These are phyloP conservation scores for Penicillium sp. DNA, from an alignment of 2,329 filamentous ascomycete species.

Conservation along the genomic window DNA sequence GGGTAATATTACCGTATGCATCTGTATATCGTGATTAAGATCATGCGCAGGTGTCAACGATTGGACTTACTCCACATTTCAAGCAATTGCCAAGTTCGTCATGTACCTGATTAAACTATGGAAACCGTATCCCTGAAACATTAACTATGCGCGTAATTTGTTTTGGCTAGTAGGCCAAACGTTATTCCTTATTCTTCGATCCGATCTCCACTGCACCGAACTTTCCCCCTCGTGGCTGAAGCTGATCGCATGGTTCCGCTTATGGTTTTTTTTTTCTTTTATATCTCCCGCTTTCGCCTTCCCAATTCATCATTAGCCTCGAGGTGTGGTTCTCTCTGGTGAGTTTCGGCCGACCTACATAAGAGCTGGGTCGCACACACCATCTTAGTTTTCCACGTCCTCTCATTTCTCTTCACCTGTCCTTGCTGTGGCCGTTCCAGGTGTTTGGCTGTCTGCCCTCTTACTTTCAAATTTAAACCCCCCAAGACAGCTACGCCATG, in stretches of 20 bases:
- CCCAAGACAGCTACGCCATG: conserved; percentile 15
- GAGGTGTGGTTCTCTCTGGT: background rate
- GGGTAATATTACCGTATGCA: conserved; percentile 10
- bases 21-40: conserved; percentile 3
- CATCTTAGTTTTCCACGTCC: background rate
- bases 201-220: background rate
- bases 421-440: conserved; percentile 2
- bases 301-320: conserved; percentile 8
- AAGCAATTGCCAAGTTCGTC: too few relatives aligned
- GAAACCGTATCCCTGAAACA: background rate
- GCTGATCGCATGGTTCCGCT: conserved; percentile 16
- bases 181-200: background rate
- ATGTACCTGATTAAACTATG: background rate
- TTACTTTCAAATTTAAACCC: background rate
- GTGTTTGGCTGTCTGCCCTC: conserved; percentile 12
- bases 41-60: background rate
- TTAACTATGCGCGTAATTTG: background rate
- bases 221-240: conserved; percentile 7
- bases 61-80: too few relatives aligned
- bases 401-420: background rate
- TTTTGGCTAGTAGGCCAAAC: background rate
- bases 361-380: conserved; percentile 3
- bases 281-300: conserved; percentile 3
- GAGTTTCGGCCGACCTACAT: conserved; percentile 3
- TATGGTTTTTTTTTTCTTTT: conserved; percentile 2